Evolutionary conservation across 2,329 filamentous ascomycete species (phyloP), one percentile per base, ranked within the genome.

Genomic region (Diaporthe vaccinii): DNA sequence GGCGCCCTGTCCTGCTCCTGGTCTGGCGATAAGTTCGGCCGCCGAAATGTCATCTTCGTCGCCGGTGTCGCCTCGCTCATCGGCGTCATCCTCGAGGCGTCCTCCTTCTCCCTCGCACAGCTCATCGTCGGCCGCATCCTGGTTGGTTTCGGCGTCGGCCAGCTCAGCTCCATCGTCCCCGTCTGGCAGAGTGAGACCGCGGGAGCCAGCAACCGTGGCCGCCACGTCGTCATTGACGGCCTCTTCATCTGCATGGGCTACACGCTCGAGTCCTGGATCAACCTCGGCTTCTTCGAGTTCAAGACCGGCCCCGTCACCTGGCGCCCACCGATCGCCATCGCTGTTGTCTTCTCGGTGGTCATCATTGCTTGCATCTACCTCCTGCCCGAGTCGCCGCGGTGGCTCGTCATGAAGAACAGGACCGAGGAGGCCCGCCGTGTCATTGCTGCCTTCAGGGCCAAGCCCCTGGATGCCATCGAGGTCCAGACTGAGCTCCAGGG

Each of bases 91-190:
- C 82, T 90, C 49, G 87, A 89, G 78, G 83, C 83, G 28, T 84
- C 86, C 25, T 82, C 88, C 6, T 89, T 86, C 78, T 73, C 79
- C 4, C 83, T 89, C 6, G 79, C 85, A 1, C 87, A 89, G 76
- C 82, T 90, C 65, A 87, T 90, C 68, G 83, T 88, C 49, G 87
- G 87, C 22, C 85, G 88, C 73, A 78, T 90, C 25, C 82, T 90
- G 22, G 87, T 87, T 28, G 88, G 89, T 44, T 83, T 89, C 73
- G 89, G 88, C 79, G 78, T 83, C 73, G 67, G 82, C 55, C 79
- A 67, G 71, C 77, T 87, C 86, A 89, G 22, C 85, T 87, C 89
- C 88, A 91, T 74, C 84, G 86, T 78, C 36, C 79, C 79, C 2
- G 78, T 78, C 34, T 79, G 78, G 79, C 79, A 81, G 72, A 78